Evolutionary conservation across 2,329 filamentous ascomycete species (phyloP).

Genomic region (Trichoderma brevicompactum): DNA sequence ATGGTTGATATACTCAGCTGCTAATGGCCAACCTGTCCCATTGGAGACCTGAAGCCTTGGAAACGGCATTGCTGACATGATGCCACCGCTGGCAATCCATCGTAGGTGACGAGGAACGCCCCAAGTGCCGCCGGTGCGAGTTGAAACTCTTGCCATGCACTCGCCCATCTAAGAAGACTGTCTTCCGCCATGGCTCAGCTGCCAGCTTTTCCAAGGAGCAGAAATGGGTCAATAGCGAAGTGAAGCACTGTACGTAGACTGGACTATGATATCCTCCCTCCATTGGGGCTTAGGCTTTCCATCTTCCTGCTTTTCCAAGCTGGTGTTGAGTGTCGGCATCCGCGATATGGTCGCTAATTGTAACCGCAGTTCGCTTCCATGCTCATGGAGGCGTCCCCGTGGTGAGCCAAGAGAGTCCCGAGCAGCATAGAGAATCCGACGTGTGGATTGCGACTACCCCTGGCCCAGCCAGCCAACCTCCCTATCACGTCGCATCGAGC

Average conservation of each 20-base stretch:
- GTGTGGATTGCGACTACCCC: constrained; percentile 16
- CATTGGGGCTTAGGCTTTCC: not conserved
- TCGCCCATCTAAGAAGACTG: constrained; percentile 42
- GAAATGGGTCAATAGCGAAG: constrained; percentile 45
- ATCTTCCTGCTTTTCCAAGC: not conserved
- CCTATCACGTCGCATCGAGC: constrained; percentile 6
- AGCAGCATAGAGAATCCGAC: constrained; percentile 1
- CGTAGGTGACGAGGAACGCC: constrained; percentile 46
- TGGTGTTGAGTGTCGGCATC: not conserved
- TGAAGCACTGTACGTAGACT: constrained; percentile 41
- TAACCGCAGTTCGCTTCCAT: constrained; percentile 32
- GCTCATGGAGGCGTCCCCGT: constrained; percentile 29
- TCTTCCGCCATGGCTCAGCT: constrained; percentile 44
- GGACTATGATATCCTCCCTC: no score
- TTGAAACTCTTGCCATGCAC: constrained; percentile 42
- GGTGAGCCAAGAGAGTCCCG: constrained; percentile 15
- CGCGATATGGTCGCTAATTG: not conserved
- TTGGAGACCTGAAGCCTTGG: not conserved
- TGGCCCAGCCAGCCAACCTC: constrained; percentile 3
- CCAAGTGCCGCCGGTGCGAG: constrained; percentile 44
- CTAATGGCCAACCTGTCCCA: not conserved
- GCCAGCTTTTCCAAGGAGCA: constrained; percentile 43
- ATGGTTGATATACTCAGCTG: no score
- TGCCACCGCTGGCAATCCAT: not conserved
- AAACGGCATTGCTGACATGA: constrained; percentile 13